Conservation (phyloP, 2,329 filamentous ascomycete genomes). For the Aureobasidium sp. region DNA sequence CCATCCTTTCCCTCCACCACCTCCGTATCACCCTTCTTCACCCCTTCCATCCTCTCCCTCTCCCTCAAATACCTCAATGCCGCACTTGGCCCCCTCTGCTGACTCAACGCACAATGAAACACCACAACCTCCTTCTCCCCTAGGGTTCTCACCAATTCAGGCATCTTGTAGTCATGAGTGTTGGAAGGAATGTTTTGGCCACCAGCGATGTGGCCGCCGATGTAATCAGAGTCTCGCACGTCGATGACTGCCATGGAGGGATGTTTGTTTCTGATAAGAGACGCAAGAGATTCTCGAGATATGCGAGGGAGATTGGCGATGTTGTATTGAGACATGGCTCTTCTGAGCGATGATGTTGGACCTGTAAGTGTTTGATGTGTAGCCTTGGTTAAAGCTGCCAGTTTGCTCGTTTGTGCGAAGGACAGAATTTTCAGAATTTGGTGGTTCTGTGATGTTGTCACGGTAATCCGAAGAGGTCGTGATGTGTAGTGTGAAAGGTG, state of each 20-base stretch:
- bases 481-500: too few relatives aligned
- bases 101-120: slow-evolving; percentile 87
- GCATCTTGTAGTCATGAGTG: slow-evolving; percentile 67
- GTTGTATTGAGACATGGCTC: slow-evolving; percentile 39
- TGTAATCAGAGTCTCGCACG: slow-evolving; percentile 82
- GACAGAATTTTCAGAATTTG: too few relatives aligned
- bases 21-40: not conserved
- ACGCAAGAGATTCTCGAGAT: slow-evolving; percentile 60
- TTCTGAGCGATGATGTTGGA: not conserved
- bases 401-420: too few relatives aligned
- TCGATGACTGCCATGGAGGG: slow-evolving; percentile 66
- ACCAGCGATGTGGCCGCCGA: slow-evolving; percentile 81
- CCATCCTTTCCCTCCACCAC: slow-evolving; percentile 24
- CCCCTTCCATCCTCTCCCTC: slow-evolving; percentile 47
- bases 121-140: slow-evolving; percentile 74
- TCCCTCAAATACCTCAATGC: slow-evolving; percentile 74
- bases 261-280: slow-evolving; percentile 43
- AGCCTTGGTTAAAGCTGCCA: not conserved
- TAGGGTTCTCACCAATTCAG: slow-evolving; percentile 73
- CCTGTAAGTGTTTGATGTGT: not conserved
- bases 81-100: slow-evolving; percentile 49
- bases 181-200: slow-evolving; percentile 68
- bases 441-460: too few relatives aligned
- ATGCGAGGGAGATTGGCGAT: slow-evolving; percentile 61
- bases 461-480: too few relatives aligned